Evolutionary conservation across 495 filamentous ascomycete species (phyloP).

Genomic region (Aspergillus baeticus): DNA sequence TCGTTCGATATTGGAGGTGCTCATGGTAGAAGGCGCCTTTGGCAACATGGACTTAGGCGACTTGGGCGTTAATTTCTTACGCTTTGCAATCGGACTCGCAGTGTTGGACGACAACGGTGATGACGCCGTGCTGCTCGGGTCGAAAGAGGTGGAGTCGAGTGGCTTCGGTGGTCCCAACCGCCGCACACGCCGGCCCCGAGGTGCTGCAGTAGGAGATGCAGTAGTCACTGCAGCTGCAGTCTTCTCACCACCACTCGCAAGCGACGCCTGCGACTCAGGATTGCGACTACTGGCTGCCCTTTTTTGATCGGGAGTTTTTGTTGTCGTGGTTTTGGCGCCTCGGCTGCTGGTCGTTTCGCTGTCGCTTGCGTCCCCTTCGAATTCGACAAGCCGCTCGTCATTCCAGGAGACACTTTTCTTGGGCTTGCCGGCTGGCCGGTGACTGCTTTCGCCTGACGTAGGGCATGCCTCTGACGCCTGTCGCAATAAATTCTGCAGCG

Average conservation of each 20-base stretch:
- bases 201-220: conserved; percentile 31
- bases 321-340: conserved; percentile 6
- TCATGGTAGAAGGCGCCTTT: conserved; percentile 14
- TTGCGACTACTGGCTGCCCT: conserved; percentile 26
- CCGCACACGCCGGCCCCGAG: conserved; percentile 37
- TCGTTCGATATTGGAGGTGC: conserved; percentile 1
- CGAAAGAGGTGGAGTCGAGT: conserved; percentile 9
- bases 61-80: conserved; percentile 42
- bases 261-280: conserved; percentile 23
- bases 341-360: conserved; percentile 17
- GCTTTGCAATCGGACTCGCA: conserved; percentile 30
- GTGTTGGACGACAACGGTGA: conserved; percentile 11
- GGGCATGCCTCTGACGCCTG: conserved; percentile 12
- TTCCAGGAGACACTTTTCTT: conserved; percentile 45
- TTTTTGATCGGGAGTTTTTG: conserved; percentile 24
- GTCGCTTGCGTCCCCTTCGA: conserved; percentile 26
- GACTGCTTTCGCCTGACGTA: conserved; percentile 6
- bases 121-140: not conserved
- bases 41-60: conserved; percentile 29
- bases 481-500: conserved; percentile 42
- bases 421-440: conserved; percentile 1
- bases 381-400: conserved; percentile 39
- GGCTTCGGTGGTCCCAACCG: conserved; percentile 31
- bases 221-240: conserved; percentile 20
- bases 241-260: conserved; percentile 21